Conservation (phyloP, 345 rosid species). For the Erodium maritimum region DNA sequence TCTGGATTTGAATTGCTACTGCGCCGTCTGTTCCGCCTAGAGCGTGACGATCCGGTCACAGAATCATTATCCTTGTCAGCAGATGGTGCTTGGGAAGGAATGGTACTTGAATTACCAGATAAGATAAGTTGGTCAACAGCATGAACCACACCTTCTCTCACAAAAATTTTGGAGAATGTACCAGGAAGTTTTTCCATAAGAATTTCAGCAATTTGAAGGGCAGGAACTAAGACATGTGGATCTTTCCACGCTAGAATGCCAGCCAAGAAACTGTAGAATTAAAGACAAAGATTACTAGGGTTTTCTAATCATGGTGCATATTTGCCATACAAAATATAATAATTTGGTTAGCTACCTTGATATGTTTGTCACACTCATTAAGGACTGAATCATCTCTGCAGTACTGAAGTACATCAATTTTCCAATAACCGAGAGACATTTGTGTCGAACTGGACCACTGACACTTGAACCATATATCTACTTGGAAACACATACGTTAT, state of each 20-base stretch:
- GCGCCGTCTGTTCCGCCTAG: conserved; percentile 85
- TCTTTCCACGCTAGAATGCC: conserved; percentile 99
- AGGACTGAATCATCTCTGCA: conserved; percentile 84
- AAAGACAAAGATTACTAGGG: conserved; percentile 11
- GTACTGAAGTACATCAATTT: conserved; percentile 89
- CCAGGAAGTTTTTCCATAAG: conserved; percentile 98
- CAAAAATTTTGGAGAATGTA: conserved; percentile 85
- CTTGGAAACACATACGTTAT: conserved; percentile 16
- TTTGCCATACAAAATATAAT: neutral
- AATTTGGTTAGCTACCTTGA: conserved; percentile 46
- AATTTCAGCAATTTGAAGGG: conserved; percentile 91
- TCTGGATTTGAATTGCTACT: conserved; percentile 56
- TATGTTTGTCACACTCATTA: conserved; percentile 73
- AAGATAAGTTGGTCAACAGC: conserved; percentile 89
- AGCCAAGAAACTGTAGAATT: conserved; percentile 64
- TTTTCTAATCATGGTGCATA: neutral
- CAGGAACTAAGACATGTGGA: conserved; percentile 93
- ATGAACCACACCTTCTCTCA: conserved; percentile 98
- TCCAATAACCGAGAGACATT: conserved; percentile 91
- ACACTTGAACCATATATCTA: conserved; percentile 99
- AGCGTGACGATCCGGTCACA: conserved; percentile 52
- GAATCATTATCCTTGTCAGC: conserved; percentile 73
- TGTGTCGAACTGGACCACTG: conserved; percentile 84
- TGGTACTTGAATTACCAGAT: conserved; percentile 41
- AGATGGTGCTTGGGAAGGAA: conserved; percentile 36